Evolutionary conservation across 495 filamentous ascomycete species (phyloP).

Genomic region (Lasiosphaeris hirsuta): DNA sequence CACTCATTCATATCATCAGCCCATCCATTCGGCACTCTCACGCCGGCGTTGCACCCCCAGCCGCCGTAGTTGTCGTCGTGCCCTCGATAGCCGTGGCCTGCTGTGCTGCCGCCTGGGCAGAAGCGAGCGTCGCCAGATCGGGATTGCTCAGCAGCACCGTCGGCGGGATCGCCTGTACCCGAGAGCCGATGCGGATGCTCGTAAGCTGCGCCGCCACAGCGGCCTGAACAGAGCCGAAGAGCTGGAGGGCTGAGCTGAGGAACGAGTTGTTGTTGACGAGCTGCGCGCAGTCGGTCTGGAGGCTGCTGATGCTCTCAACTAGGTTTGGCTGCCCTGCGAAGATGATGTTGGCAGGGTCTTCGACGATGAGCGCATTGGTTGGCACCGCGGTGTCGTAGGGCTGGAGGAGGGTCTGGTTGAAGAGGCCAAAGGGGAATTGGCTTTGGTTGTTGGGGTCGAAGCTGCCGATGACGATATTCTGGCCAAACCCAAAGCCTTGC

Average conservation of each 20-base stretch:
- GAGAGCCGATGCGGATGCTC: not conserved
- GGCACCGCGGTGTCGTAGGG: conserved; percentile 27
- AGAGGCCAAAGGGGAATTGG: conserved; percentile 23
- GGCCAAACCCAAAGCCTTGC: not conserved
- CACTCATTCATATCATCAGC: too few relatives aligned
- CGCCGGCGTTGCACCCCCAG: not conserved
- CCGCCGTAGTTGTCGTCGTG: not conserved
- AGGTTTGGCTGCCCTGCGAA: conserved; percentile 22
- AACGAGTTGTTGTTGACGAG: conserved; percentile 7
- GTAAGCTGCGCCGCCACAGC: not conserved
- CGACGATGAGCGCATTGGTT: conserved; percentile 26
- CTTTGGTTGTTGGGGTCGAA: conserved; percentile 15
- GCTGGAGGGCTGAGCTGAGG: conserved; percentile 11
- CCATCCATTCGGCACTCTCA: too few relatives aligned
- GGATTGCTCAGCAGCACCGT: not conserved
- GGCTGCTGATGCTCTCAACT: conserved; percentile 26
- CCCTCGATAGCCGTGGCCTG: too few relatives aligned
- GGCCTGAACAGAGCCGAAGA: conserved; percentile 1
- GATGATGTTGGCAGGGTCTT: conserved; percentile 37
- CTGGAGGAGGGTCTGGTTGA: conserved; percentile 30
- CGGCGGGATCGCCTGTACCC: not conserved
- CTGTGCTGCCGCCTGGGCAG: not conserved
- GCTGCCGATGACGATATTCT: not conserved
- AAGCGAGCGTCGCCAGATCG: not conserved
- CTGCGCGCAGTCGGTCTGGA: conserved; percentile 29